phyloP scores from a whole-genome alignment of 176 grass and related monocot species.

The Oryza longistaminata region DNA sequence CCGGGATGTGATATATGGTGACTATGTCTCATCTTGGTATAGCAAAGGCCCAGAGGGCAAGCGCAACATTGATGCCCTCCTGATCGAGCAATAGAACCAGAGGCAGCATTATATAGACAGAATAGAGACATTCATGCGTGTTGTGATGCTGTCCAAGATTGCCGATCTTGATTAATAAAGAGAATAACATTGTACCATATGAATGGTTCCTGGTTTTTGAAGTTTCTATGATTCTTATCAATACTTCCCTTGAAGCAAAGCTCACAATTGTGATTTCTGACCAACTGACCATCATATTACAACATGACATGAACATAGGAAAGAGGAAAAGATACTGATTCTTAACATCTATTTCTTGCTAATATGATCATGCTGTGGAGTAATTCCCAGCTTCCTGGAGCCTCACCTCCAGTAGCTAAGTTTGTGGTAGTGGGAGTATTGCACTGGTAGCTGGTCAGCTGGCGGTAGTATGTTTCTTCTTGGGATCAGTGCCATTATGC shows the following conservation, averaged over 20 bases:
- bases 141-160: not conserved
- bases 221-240: not conserved
- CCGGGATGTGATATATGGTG: slow-evolving; percentile 76
- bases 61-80: slow-evolving; percentile 81
- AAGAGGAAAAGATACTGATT: not conserved
- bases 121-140: not conserved
- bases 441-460: not conserved
- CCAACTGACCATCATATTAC: not conserved
- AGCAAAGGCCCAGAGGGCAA: slow-evolving; percentile 91
- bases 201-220: not conserved
- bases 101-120: not conserved
- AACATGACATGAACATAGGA: not conserved
- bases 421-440: not conserved
- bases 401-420: not conserved
- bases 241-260: not conserved
- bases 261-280: not conserved
- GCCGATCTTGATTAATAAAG: slow-evolving; percentile 17
- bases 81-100: slow-evolving; percentile 45
- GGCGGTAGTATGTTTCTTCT: not conserved
- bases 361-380: not conserved
- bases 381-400: not conserved
- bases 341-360: not conserved
- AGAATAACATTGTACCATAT: not conserved
- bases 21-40: slow-evolving; percentile 93
- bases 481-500: not conserved